Evolutionary conservation across 805 yeast genomes (phyloP), one percentile per base, ranked within the genome.

Genomic region (Lachancea sp.): DNA sequence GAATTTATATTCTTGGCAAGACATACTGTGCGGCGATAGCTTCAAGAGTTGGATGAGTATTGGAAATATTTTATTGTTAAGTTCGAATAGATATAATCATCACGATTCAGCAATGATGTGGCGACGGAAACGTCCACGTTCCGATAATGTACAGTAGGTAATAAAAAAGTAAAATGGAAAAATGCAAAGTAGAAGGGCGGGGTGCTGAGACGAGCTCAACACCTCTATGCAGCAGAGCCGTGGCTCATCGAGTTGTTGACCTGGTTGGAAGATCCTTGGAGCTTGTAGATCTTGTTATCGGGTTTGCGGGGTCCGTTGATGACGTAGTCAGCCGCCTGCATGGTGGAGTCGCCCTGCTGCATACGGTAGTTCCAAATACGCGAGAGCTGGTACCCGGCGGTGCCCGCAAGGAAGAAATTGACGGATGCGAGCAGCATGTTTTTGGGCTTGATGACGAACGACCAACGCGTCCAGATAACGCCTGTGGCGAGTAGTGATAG

Each of bases 381-480:
- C 37, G 68, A 58, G 32, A 93, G 67, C 72, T 91, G 98, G 63
- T 73, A 79, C 26, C 91, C 85, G 2, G 98, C 96, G 39, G 95
- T 95, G 27, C 82, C 70, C 20, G 95, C 96, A 44, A 91, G 71
- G 75, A 93, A 91, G 73, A 89, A 88, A 69, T 91, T 91, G 45
- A 91, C 99, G 25, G 91, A 79, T 3, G 98, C 99, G 54, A 93
- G 74, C 49, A 93, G 70, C 55, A 75, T 74, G 68, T 91, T 91
- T 69, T 84, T 82, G 35, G 99, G 99, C 53, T 72, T 79, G 61
- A 91, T 91, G 52, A 90, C 93, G 68, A 90, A 78, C 13, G 96
- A 89, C 98, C 98, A 91, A 66, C 99, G 80, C 30, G 99, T 91
- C 99, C 99, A 91, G 57, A 91, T 88, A 44, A 79, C 79, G 45